phyloP scores from a whole-genome alignment of 2,329 filamentous ascomycete species.

The Tolypocladium endophyticum region DNA sequence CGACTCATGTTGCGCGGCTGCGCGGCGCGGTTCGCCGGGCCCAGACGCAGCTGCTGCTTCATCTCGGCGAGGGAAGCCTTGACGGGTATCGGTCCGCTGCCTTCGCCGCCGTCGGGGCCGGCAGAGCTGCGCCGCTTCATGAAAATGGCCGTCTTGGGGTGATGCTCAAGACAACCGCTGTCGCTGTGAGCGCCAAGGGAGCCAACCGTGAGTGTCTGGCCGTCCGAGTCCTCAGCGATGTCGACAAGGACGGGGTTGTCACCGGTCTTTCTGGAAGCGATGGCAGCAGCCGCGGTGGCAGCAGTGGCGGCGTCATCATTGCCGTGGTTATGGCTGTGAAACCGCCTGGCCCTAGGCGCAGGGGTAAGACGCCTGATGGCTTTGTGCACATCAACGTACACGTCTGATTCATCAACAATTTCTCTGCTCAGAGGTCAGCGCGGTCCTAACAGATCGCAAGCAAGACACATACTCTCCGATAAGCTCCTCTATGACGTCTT shows the following conservation, averaged over 20 bases:
- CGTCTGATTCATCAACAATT: slow-evolving; percentile 97
- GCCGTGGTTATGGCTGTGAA: slow-evolving; percentile 14
- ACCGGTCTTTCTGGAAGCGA: slow-evolving; percentile 18
- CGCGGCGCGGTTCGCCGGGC: slow-evolving; percentile 55
- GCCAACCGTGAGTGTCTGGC: slow-evolving; percentile 16
- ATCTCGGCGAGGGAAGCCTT: slow-evolving; percentile 53
- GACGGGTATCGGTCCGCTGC: slow-evolving; percentile 36
- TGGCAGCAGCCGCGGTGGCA: slow-evolving; percentile 19
- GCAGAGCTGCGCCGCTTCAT: slow-evolving; percentile 48
- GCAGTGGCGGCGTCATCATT: background rate
- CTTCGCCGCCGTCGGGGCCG: slow-evolving; percentile 41
- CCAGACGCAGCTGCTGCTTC: slow-evolving; percentile 53
- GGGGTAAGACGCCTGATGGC: slow-evolving; percentile 83
- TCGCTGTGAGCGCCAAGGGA: slow-evolving; percentile 29
- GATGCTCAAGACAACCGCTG: slow-evolving; percentile 24
- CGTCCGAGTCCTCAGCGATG: slow-evolving; percentile 32
- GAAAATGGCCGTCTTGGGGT: slow-evolving; percentile 44
- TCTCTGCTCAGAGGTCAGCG: slow-evolving; percentile 46
- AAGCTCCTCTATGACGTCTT: slow-evolving; percentile 96
- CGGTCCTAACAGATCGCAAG: background rate
- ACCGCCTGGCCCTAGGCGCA: slow-evolving; percentile 62
- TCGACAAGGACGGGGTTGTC: slow-evolving; percentile 21
- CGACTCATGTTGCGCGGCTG: slow-evolving; percentile 47
- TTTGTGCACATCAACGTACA: slow-evolving; percentile 97
- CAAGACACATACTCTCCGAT: slow-evolving; percentile 67